Conservation (phyloP, 1,139 yeast species). For the Candida sp. region DNA sequence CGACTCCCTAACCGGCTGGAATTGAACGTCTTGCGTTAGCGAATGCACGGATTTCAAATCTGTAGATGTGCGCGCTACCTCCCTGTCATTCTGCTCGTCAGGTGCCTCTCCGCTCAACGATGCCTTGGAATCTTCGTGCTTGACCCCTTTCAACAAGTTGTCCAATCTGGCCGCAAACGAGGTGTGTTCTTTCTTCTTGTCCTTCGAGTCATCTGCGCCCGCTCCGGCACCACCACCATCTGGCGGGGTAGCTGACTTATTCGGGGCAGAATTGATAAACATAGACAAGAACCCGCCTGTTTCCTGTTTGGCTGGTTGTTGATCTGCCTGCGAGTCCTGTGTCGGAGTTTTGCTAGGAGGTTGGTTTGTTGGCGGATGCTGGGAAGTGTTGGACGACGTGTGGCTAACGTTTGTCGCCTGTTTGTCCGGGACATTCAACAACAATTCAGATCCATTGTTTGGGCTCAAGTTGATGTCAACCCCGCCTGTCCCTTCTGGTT, state of each 20-base stretch:
- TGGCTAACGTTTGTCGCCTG: not conserved
- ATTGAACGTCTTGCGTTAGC: constrained; percentile 35
- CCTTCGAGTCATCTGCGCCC: constrained; percentile 6
- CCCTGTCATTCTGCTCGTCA: constrained; percentile 3
- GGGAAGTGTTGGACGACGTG: not conserved
- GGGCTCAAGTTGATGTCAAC: not conserved
- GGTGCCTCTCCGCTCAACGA: constrained; percentile 7
- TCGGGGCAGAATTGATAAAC: constrained; percentile 32
- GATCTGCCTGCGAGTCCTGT: not conserved
- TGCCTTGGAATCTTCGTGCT: constrained; percentile 14
- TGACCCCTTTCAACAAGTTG: constrained; percentile 20
- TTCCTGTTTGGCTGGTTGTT: constrained; percentile 11
- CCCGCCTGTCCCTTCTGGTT: not conserved
- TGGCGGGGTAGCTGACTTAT: constrained; percentile 15
- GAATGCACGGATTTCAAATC: constrained; percentile 11
- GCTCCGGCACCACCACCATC: not conserved
- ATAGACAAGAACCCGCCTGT: constrained; percentile 29
- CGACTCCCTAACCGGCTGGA: constrained; percentile 61
- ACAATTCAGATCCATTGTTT: not conserved
- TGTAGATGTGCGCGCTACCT: not conserved
- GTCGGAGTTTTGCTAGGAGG: not conserved
- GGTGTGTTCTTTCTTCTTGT: constrained; percentile 18
- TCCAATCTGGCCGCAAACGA: constrained; percentile 22
- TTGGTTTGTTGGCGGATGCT: not conserved
- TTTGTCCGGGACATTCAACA: not conserved